A percentile compares a stretch with the other conserved stretches of the same genome.
phyloP scores from a whole-genome alignment of 495 filamentous ascomycete genomes.

The Aspergillus nidulans region DNA sequence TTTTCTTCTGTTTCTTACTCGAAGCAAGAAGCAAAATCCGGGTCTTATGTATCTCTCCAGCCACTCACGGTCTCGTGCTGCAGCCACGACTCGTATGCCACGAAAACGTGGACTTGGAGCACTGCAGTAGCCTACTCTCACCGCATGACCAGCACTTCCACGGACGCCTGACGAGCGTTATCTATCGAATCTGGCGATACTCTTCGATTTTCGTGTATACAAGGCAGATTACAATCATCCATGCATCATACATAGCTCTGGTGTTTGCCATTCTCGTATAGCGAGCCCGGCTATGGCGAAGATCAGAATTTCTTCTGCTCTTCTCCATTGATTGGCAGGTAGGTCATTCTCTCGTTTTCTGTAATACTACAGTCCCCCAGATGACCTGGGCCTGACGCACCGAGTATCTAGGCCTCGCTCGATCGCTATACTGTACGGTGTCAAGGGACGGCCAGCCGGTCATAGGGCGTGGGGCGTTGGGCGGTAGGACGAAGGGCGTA shows the following conservation, averaged over 20 bases:
- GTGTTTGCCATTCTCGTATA: not conserved
- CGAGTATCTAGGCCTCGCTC: too few species aligned
- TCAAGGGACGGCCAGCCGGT: not conserved
- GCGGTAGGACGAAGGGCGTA: too few species aligned
- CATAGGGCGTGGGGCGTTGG: not conserved
- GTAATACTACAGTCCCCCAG: too few species aligned
- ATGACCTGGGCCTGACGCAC: not conserved
- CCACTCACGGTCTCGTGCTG: not conserved
- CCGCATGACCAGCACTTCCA: constrained; percentile 2
- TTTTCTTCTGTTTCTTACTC: not conserved
- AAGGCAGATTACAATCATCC: too few species aligned
- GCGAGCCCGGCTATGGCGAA: not conserved
- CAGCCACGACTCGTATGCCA: not conserved
- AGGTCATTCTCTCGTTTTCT: too few species aligned
- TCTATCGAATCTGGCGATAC: too few species aligned
- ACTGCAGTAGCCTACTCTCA: constrained; percentile 4
- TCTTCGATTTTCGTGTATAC: too few species aligned
- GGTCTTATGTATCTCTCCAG: not conserved
- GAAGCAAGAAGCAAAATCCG: not conserved
- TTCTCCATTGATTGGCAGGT: not conserved
- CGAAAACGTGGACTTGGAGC: constrained; percentile 3
- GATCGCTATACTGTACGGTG: not conserved
- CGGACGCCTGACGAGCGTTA: not conserved
- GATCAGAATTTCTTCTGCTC: not conserved
- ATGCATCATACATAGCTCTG: not conserved